Conservation (phyloP, 257 asterid species). For the Solanum bukasovii region DNA sequence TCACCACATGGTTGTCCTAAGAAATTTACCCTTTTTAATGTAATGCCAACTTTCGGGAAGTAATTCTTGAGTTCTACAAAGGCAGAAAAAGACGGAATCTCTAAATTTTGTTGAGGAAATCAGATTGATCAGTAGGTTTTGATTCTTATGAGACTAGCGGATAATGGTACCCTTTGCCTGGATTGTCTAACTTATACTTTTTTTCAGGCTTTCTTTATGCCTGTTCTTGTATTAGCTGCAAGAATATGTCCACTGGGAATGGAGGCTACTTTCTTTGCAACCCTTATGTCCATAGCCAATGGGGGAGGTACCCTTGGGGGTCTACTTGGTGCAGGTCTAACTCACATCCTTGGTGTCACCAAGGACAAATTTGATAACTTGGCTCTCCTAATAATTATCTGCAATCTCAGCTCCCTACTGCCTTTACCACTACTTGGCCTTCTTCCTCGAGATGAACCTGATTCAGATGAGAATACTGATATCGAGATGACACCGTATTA, state of each 20-base stretch:
- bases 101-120: neutral
- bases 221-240: slow-evolving; percentile 93
- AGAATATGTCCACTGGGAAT: slow-evolving; percentile 87
- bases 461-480: slow-evolving; percentile 33
- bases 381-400: slow-evolving; percentile 54
- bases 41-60: neutral
- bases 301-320: slow-evolving; percentile 91
- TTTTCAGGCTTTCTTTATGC: slow-evolving; percentile 88
- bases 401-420: slow-evolving; percentile 82
- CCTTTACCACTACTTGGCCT: slow-evolving; percentile 86
- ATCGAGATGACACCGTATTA: slow-evolving; percentile 65
- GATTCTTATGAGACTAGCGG: neutral
- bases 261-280: slow-evolving; percentile 96
- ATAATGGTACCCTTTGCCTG: neutral
- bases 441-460: slow-evolving; percentile 58
- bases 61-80: neutral
- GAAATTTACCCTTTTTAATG: neutral
- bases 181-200: neutral
- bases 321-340: slow-evolving; percentile 85
- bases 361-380: slow-evolving; percentile 66
- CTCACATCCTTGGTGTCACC: slow-evolving; percentile 73
- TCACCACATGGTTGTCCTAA: neutral
- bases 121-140: neutral
- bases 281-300: slow-evolving; percentile 88
- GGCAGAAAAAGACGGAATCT: neutral